A percentile compares a stretch with the other conserved stretches of the same genome.
phyloP scores from a whole-genome alignment of 2,329 filamentous ascomycete species.

The Penicillium sp. region DNA sequence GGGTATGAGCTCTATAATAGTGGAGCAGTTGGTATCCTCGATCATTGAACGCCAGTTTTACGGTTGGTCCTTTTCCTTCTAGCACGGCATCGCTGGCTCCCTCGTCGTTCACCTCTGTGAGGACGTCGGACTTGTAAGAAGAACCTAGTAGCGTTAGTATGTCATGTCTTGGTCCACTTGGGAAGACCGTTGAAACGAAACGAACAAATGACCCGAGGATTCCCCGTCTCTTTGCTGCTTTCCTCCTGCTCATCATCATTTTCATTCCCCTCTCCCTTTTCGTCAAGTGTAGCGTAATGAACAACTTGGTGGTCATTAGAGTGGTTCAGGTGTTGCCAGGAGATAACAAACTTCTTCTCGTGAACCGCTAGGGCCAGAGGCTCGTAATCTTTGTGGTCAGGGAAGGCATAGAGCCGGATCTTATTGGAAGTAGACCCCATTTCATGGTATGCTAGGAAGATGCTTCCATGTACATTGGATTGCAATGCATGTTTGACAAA shows the following conservation, averaged over 20 bases:
- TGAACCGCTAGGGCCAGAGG: slow-evolving; percentile 28
- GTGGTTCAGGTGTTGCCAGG: slow-evolving; percentile 31
- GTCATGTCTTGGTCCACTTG: neutral
- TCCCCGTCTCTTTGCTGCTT: neutral
- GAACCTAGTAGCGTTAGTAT: slow-evolving; percentile 16
- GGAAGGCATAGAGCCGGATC: slow-evolving; percentile 28
- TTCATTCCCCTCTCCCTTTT: neutral
- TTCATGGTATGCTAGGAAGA: slow-evolving; percentile 29
- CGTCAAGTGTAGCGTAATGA: slow-evolving; percentile 22
- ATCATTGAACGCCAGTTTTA: slow-evolving; percentile 36
- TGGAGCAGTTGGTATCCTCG: slow-evolving; percentile 34
- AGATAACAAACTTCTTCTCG: slow-evolving; percentile 32
- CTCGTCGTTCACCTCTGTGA: slow-evolving; percentile 15
- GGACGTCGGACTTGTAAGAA: slow-evolving; percentile 15
- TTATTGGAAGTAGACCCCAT: slow-evolving; percentile 9
- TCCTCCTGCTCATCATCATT: neutral
- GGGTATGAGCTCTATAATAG: slow-evolving; percentile 28
- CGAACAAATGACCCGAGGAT: slow-evolving; percentile 18
- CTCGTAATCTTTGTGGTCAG: slow-evolving; percentile 26
- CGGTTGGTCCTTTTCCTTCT: slow-evolving; percentile 23
- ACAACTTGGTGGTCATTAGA: slow-evolving; percentile 24
- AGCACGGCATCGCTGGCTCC: neutral
- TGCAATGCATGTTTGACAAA: slow-evolving; percentile 33
- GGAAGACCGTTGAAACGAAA: slow-evolving; percentile 5
- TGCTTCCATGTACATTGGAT: slow-evolving; percentile 16